Conservation (phyloP, 306 rosid genomes). For the Vigna radiata region DNA sequence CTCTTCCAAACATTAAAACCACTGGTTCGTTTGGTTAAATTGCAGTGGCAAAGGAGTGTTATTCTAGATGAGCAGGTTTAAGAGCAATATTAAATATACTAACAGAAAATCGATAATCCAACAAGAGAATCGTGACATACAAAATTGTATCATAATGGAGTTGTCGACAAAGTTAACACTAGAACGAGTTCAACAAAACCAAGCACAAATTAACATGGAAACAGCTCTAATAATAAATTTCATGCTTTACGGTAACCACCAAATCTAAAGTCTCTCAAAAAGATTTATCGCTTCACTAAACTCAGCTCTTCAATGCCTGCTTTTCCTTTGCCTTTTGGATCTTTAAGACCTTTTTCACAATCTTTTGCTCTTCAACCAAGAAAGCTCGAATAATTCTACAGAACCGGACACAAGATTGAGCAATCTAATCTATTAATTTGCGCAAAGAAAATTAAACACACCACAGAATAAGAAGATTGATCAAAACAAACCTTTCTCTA, state of each 20-base stretch:
- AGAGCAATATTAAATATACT: neutral
- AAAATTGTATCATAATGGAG: constrained; percentile 50
- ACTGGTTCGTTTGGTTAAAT: neutral
- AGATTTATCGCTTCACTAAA: constrained; percentile 8
- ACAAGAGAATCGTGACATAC: constrained; percentile 34
- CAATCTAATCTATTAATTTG: neutral
- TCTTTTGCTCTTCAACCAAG: constrained; percentile 74
- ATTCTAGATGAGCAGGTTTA: neutral
- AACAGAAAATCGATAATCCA: neutral
- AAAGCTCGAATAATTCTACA: constrained; percentile 66
- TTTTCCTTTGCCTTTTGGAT: constrained; percentile 69
- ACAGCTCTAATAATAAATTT: constrained; percentile 24
- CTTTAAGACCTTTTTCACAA: constrained; percentile 72
- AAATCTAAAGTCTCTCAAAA: constrained; percentile 44
- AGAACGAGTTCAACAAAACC: constrained; percentile 25
- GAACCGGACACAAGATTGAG: neutral
- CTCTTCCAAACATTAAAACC: neutral
- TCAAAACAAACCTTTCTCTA: constrained; percentile 60
- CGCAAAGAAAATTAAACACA: neutral
- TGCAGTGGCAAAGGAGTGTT: neutral
- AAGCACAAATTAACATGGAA: constrained; percentile 37
- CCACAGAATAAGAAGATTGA: neutral
- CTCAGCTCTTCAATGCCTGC: constrained; percentile 52
- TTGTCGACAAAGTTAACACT: constrained; percentile 46
- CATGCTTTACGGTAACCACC: constrained; percentile 30